Evolutionary conservation across 2,329 filamentous ascomycete genomes (phyloP).

Genomic region (Ramichloridium luteum): DNA sequence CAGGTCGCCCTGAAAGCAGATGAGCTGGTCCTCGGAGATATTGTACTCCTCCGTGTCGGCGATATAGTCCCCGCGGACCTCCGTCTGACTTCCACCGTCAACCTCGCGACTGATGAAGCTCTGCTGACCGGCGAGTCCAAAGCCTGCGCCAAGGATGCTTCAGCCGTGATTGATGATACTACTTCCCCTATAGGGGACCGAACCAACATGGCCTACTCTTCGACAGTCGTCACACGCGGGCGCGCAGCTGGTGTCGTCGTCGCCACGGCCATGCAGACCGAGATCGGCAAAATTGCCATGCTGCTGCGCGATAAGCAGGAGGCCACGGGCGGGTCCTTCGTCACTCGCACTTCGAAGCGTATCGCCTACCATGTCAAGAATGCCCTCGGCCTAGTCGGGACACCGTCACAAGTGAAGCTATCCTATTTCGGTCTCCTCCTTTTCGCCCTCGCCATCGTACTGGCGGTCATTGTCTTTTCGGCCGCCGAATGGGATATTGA

Average conservation of each 20-base stretch:
- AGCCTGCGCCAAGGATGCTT: conserved; percentile 25
- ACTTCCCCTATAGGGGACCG: conserved; percentile 49
- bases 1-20: conserved; percentile 41
- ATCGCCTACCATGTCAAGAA: conserved; percentile 44
- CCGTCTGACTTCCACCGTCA: conserved; percentile 49
- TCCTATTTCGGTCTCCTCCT: conserved; percentile 74
- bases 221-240: conserved; percentile 51
- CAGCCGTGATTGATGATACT: conserved; percentile 17
- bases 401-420: conserved; percentile 70
- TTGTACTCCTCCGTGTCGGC: conserved; percentile 50
- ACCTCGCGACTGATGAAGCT: conserved; percentile 63
- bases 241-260: conserved; percentile 48
- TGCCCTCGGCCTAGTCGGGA: conserved; percentile 44
- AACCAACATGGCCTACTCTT: conserved; percentile 52
- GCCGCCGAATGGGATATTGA: conserved; percentile 39
- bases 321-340: conserved; percentile 8
- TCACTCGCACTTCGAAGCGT: conserved; percentile 9
- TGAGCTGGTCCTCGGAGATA: conserved; percentile 54
- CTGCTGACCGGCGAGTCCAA: conserved; percentile 59
- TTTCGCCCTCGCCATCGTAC: conserved; percentile 59
- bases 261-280: conserved; percentile 50
- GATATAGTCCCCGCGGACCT: conserved; percentile 61
- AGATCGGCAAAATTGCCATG: conserved; percentile 53
- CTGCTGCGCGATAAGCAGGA: conserved; percentile 23
- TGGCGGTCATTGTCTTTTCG: conserved; percentile 55